Conservation (phyloP, 352 stramenopile species). For the Elongisporangium prolatum region DNA sequence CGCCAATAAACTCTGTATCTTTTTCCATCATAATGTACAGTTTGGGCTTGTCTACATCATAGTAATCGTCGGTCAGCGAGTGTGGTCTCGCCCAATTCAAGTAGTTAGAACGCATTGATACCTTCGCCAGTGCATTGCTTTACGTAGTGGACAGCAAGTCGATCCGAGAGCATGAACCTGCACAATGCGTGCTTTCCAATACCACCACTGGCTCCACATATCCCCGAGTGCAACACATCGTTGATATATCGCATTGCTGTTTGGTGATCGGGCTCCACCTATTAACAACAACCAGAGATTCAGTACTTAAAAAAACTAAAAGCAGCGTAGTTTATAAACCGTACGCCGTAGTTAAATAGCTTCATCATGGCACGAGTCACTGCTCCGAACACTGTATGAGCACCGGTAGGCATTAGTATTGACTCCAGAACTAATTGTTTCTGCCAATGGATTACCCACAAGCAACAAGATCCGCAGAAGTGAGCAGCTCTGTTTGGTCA, state of each 20-base stretch:
- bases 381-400: slow-evolving; percentile 33
- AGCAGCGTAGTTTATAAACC: background rate
- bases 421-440: background rate
- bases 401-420: slow-evolving; percentile 1
- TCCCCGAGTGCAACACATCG: slow-evolving; percentile 24
- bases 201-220: slow-evolving; percentile 11
- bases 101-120: slow-evolving; percentile 4
- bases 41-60: slow-evolving; percentile 42
- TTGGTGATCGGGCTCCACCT: slow-evolving; percentile 33
- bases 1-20: slow-evolving; percentile 47
- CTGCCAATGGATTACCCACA: slow-evolving; percentile 18
- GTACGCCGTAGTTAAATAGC: slow-evolving; percentile 44
- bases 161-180: slow-evolving; percentile 46
- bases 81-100: background rate
- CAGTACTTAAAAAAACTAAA: background rate
- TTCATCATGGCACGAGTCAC: slow-evolving; percentile 50
- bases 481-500: slow-evolving; percentile 25
- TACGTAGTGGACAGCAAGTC: slow-evolving; percentile 50
- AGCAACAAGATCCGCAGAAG: slow-evolving; percentile 37
- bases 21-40: slow-evolving; percentile 65
- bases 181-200: slow-evolving; percentile 36
- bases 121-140: slow-evolving; percentile 59
- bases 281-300: background rate
- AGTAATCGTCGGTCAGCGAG: background rate
- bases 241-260: slow-evolving; percentile 39